These are phyloP conservation scores for Heterobasidion annosum DNA, from an alignment of 1,284 basidiomycete genomes.

Conservation along the genomic window DNA sequence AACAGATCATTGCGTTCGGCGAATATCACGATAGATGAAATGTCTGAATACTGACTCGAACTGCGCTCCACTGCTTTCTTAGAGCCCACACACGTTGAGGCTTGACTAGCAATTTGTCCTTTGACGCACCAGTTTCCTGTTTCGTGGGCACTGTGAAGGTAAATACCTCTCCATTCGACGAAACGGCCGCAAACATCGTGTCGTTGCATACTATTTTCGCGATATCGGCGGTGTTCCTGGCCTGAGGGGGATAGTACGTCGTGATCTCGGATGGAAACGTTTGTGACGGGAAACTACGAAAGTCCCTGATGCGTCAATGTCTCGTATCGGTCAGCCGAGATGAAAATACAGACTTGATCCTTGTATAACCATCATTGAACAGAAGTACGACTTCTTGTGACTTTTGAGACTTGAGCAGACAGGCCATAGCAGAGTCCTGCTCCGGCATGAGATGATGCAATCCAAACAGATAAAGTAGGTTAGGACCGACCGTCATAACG, in stretches of 20 bases:
- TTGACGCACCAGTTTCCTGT: slow-evolving; percentile 21
- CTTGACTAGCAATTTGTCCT: slow-evolving; percentile 37
- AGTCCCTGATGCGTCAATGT: slow-evolving; percentile 10
- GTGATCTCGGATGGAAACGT: slow-evolving; percentile 67
- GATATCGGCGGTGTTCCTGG: slow-evolving; percentile 62
- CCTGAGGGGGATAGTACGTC: slow-evolving; percentile 75
- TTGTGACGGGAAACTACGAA: slow-evolving; percentile 4
- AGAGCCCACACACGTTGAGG: slow-evolving; percentile 92
- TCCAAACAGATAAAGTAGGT: slow-evolving; percentile 1
- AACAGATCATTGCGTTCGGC: background rate
- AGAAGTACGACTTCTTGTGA: slow-evolving; percentile 78
- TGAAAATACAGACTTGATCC: slow-evolving; percentile 51
- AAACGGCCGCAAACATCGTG: slow-evolving; percentile 78
- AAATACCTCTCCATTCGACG: slow-evolving; percentile 87
- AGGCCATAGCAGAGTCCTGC: slow-evolving; percentile 80
- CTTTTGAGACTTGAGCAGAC: slow-evolving; percentile 56
- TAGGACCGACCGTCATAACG: slow-evolving; percentile 55
- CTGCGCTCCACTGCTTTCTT: slow-evolving; percentile 80
- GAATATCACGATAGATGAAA: background rate
- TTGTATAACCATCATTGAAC: slow-evolving; percentile 70
- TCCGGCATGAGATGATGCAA: slow-evolving; percentile 6
- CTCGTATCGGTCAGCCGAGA: background rate
- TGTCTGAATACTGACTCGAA: slow-evolving; percentile 40
- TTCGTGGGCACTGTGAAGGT: slow-evolving; percentile 55
- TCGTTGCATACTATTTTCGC: slow-evolving; percentile 75